Base-by-base conservation (phyloP, 179 eudicot species). In the Amaranthus tricolor region DNA sequence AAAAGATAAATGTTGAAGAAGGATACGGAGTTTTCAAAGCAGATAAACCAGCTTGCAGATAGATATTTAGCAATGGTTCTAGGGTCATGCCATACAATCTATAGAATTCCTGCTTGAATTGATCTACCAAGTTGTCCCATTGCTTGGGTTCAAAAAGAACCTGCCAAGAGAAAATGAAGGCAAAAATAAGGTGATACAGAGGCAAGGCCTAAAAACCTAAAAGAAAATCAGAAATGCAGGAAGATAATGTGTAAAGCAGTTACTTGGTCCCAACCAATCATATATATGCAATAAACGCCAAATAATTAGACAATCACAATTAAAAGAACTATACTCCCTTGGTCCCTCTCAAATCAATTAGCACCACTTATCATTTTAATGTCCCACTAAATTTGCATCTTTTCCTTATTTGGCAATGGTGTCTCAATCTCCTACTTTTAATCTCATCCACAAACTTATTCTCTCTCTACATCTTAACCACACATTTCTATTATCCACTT, bases 1-100 rank as follows among this genome's bases (percentile, higher is more conserved):
- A 31, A 31, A 31, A 31, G 40, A 31, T 31, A 31, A 31, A 31
- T 4, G 40, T 31, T 31, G 21, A 21, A 6, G n/a, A 77, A 74
- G 99, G 99, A 93, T 96, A 96, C 99, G 96, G 98, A 77, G 99
- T 96, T 83, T 96, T 96, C 79, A 96, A 81, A 67, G 98, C 99
- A 79, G 99, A 96, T 77, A 96, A 81, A 77, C 99, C 99, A 14
- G 99, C 98, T 83, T 96, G 97, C 67, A 96, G 81, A 83, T 89
- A 96, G 59, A 96, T 91, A 78, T 91, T 91, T 84, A 96, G 81
- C 88, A 96, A 83, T 57, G 99, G 91, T 85, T 96, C 97, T 54
- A 86, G 90, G 67, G 98, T 96, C 98, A 96, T 96, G 80, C 99
- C 97, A 79, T 93, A 91, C 78, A 93, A 71, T 81, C 74, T 89